A percentile compares a stretch with the other conserved stretches of the same genome.
These are phyloP conservation scores for Lactarius indigo DNA, from an alignment of 768 basidiomycete genomes.

Conservation along the genomic window DNA sequence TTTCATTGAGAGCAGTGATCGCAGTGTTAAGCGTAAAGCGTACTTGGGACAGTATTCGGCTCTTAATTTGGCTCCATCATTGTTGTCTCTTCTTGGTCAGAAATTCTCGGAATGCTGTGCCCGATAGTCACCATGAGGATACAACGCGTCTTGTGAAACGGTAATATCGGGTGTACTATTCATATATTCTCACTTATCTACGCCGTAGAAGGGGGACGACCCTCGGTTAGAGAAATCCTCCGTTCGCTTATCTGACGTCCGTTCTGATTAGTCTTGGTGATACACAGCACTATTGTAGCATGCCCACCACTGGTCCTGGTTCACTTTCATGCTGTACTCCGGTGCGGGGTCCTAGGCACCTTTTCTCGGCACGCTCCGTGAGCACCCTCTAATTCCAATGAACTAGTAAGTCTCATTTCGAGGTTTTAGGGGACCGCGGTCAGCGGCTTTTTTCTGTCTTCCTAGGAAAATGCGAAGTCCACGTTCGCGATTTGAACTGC, in stretches of 20 bases:
- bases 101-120: neutral
- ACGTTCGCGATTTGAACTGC: neutral
- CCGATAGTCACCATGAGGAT: neutral
- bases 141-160: neutral
- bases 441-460: neutral
- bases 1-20: neutral
- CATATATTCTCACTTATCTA: neutral
- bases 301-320: neutral
- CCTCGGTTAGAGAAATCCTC: neutral
- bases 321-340: neutral
- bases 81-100: neutral
- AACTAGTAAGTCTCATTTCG: neutral
- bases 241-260: neutral
- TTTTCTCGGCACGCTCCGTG: neutral
- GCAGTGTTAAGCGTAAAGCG: neutral
- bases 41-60: neutral
- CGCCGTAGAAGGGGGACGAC: neutral
- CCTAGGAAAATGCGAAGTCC: neutral
- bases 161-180: neutral
- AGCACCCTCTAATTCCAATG: neutral
- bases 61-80: too few relatives aligned
- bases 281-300: neutral
- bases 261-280: neutral
- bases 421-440: neutral
- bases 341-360: neutral